Evolutionary conservation across 2,329 filamentous ascomycete species (phyloP).

Genomic region (Ophiostoma pallidulum): DNA sequence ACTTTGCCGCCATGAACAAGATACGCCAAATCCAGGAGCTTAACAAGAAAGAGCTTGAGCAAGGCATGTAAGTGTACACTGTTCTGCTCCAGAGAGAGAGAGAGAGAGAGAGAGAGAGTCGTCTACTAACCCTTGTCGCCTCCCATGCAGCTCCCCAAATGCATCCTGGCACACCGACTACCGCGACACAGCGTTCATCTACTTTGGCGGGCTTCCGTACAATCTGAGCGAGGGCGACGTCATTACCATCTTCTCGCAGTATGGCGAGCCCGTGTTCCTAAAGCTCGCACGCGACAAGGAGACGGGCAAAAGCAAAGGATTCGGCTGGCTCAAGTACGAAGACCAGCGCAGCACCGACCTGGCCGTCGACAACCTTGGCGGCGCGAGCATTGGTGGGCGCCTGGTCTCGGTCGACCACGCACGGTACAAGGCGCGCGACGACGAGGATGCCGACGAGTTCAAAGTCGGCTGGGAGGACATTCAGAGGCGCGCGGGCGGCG

Average conservation of each 20-base stretch:
- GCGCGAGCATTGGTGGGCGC: constrained; percentile 71
- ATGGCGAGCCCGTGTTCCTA: constrained; percentile 86
- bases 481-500: constrained; percentile 37
- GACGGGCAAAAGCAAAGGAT: constrained; percentile 88
- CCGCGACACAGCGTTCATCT: constrained; percentile 87
- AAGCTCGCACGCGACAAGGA: constrained; percentile 92
- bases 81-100: background rate
- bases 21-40: constrained; percentile 87
- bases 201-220: constrained; percentile 88
- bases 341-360: constrained; percentile 93
- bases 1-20: constrained; percentile 65
- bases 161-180: constrained; percentile 98
- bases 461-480: constrained; percentile 52
- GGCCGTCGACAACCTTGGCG: constrained; percentile 90
- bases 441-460: constrained; percentile 55
- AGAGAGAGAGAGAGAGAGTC: background rate
- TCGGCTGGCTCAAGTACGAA: constrained; percentile 96
- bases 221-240: constrained; percentile 93
- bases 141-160: constrained; percentile 54
- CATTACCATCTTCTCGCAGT: constrained; percentile 94
- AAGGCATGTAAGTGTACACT: constrained; percentile 56
- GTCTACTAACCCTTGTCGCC: background rate
- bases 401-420: constrained; percentile 85
- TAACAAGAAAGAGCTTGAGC: constrained; percentile 89
- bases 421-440: constrained; percentile 79